Conservation (phyloP, 805 yeast genomes). For the Nakazawaea laoshanensis region DNA sequence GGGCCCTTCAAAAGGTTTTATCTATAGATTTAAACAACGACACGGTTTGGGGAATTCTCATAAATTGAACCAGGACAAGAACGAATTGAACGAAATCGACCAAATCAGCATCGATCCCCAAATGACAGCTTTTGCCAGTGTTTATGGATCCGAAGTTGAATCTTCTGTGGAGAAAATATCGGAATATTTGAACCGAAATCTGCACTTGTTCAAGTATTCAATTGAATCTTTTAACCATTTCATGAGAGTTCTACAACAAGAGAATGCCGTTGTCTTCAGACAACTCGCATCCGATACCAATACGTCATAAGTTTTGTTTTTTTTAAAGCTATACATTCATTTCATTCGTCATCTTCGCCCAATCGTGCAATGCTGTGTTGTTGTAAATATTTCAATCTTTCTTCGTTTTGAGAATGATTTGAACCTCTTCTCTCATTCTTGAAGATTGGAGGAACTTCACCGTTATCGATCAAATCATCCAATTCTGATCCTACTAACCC, state of each 20-base stretch:
- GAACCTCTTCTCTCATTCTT: slow-evolving; percentile 43
- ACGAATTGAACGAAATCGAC: background rate
- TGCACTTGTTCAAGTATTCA: background rate
- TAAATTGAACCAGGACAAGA: slow-evolving; percentile 6
- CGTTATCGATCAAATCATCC: slow-evolving; percentile 50
- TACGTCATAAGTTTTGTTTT: too few species aligned
- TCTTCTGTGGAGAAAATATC: background rate
- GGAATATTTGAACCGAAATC: background rate
- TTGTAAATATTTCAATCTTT: slow-evolving; percentile 24
- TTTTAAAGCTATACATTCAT: slow-evolving; percentile 1
- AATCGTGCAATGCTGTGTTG: slow-evolving; percentile 9
- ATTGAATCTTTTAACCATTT: background rate
- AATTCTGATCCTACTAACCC: slow-evolving; percentile 77
- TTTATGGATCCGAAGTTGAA: too few species aligned
- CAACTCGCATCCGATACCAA: background rate
- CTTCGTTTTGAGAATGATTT: slow-evolving; percentile 34
- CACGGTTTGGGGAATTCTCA: slow-evolving; percentile 7
- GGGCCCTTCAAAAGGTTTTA: slow-evolving; percentile 9
- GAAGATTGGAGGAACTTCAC: slow-evolving; percentile 41
- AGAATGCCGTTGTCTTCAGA: too few species aligned
- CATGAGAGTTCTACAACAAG: slow-evolving; percentile 1
- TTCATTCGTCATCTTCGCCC: slow-evolving; percentile 6
- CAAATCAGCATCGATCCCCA: too few species aligned
- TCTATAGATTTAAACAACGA: slow-evolving; percentile 7
- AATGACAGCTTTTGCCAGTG: too few species aligned